Percentiles rank a stretch among this genome's conserved stretches.
These are phyloP conservation scores for Cantharellus cinnabarinus DNA, from an alignment of 768 basidiomycete species.

Conservation along the genomic window DNA sequence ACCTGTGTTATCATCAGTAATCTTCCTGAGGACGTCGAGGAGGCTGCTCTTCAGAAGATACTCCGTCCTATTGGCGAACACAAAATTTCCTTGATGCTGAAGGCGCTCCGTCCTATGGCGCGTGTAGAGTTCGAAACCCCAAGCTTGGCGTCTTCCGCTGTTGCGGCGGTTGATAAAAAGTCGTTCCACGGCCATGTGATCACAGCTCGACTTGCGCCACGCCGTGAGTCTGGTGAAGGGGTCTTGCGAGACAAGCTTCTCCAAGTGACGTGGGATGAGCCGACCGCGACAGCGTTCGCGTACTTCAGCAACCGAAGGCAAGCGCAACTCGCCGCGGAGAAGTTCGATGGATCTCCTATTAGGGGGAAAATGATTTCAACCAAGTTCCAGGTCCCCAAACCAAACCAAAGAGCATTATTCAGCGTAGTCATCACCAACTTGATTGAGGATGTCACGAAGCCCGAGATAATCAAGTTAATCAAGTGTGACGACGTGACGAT, in stretches of 20 bases:
- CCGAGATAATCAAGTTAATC: not conserved
- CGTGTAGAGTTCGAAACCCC: not conserved
- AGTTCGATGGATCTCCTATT: slow-evolving; percentile 20
- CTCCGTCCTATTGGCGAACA: not conserved
- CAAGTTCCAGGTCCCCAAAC: slow-evolving; percentile 20
- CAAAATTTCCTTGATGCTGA: not conserved
- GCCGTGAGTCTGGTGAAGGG: not conserved
- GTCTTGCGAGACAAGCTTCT: slow-evolving; percentile 34
- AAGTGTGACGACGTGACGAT: not conserved
- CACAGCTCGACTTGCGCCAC: not conserved
- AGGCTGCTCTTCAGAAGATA: not conserved
- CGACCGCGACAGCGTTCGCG: slow-evolving; percentile 34
- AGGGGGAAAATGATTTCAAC: slow-evolving; percentile 27
- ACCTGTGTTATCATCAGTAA: not conserved
- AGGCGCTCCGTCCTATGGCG: not conserved
- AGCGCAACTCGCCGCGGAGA: slow-evolving; percentile 32
- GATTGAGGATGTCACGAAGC: slow-evolving; percentile 15
- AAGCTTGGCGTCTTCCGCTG: not conserved
- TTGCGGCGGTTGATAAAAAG: not conserved
- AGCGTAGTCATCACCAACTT: slow-evolving; percentile 41
- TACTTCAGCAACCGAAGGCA: slow-evolving; percentile 33
- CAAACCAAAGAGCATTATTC: slow-evolving; percentile 33
- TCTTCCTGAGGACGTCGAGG: not conserved
- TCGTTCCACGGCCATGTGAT: not conserved
- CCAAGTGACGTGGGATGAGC: slow-evolving; percentile 38